Evolutionary conservation across 2,329 filamentous ascomycete species (phyloP).

Genomic region (Ceratocystis alfenasii): DNA sequence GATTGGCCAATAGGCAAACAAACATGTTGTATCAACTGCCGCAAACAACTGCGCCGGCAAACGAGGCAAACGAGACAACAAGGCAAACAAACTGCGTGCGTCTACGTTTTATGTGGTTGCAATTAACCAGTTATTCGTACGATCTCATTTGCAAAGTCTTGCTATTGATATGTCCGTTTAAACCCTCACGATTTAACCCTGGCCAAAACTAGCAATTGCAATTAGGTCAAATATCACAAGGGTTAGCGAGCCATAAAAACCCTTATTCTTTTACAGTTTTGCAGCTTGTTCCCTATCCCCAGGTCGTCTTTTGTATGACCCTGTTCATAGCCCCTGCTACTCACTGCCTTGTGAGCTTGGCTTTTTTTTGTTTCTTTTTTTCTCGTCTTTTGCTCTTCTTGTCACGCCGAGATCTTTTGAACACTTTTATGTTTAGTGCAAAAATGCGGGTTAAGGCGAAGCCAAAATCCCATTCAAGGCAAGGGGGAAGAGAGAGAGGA

Average conservation of each 20-base stretch:
- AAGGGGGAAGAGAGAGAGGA: background rate
- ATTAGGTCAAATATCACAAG: background rate
- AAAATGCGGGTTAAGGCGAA: conserved; percentile 5
- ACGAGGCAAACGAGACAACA: background rate
- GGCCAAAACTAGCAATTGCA: too few species aligned
- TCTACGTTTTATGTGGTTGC: too few species aligned
- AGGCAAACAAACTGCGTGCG: background rate
- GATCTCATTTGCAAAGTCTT: too few species aligned
- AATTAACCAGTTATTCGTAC: too few species aligned
- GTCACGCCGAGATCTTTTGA: conserved; percentile 1
- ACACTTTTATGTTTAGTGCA: conserved; percentile 6
- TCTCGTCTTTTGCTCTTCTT: background rate
- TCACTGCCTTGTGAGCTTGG: conserved; percentile 5
- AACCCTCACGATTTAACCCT: too few species aligned
- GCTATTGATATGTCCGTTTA: too few species aligned
- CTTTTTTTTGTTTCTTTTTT: background rate
- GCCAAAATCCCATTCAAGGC: conserved; percentile 1
- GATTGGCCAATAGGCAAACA: background rate
- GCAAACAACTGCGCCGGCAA: background rate
- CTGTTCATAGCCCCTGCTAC: background rate
- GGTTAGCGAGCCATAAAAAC: background rate
- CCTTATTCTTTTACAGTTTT: background rate
- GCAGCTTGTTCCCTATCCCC: background rate
- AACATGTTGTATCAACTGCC: background rate
- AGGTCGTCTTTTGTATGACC: background rate